Evolutionary conservation across 306 rosid genomes (phyloP), one percentile per base, ranked within the genome.

Genomic region (Malus orientalis): DNA sequence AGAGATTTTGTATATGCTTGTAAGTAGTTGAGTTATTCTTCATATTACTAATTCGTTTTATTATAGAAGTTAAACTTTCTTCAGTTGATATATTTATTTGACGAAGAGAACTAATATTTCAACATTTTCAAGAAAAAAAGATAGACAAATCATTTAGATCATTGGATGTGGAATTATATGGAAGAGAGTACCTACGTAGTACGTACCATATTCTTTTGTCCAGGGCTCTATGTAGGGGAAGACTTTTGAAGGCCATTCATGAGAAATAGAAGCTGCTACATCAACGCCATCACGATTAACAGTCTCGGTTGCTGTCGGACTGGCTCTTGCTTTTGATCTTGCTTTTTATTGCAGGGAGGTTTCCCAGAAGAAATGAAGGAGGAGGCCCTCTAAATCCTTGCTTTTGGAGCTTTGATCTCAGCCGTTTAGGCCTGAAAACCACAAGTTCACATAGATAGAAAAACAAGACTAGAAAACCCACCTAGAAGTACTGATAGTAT

Each of bases 371-470:
- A 9, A 88, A 80, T 10, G 89, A 84, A 62, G 93, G 84, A 15
- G 83, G 70, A 69, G 90, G 95, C 0, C 97, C 96, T 73, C 73
- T 13, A 55, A 93, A 88, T 16, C 93, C 96, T 68, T 93, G 96
- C 53, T 33, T 81, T 4, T 70, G 74, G 69, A 93, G 88, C 86
- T 81, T 89, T 32, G 83, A 80, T 81, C 95, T 76, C 0, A 85
- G 68, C 36, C 82, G 64, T 77, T 47, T 79, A 68, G 95, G 93
- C 64, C 75, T 86, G 83, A 76, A 49, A 0, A 83, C 20, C 44
- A 86, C 16, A 8, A 27, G 63, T 10, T 84, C 66, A 30, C 45
- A 77, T 11, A 81, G 20, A 77, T 83, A 79, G 0, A 80, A 18
- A 49, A 76, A 44, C 27, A 70, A 4, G 22, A 79, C 69, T 65